Conservation (phyloP, 352 stramenopile genomes). For the Phytophthora tentaculata region DNA sequence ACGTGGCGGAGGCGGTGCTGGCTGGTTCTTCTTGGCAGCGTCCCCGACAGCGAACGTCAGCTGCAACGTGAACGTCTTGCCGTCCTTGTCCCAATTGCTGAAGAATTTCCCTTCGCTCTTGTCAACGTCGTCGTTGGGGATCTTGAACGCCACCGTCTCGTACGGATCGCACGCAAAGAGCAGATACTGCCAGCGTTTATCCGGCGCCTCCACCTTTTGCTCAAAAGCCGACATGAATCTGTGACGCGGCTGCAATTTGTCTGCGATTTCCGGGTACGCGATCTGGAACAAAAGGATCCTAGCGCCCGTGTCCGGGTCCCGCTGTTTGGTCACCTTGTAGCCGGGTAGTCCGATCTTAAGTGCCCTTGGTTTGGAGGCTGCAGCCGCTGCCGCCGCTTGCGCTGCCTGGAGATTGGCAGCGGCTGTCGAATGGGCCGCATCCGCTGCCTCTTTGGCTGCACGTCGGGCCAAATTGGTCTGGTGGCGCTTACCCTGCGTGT, state of each 20-base stretch:
- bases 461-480: constrained; percentile 96
- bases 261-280: constrained; percentile 96
- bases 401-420: constrained; percentile 45
- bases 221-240: constrained; percentile 99
- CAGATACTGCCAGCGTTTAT: constrained; percentile 97
- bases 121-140: constrained; percentile 97
- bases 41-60: constrained; percentile 63
- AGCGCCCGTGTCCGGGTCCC: constrained; percentile 83
- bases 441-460: constrained; percentile 83
- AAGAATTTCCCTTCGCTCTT: constrained; percentile 96
- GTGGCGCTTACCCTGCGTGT: constrained; percentile 99
- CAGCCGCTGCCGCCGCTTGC: constrained; percentile 46
- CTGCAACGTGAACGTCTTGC: constrained; percentile 96
- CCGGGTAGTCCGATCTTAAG: constrained; percentile 97
- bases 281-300: constrained; percentile 94
- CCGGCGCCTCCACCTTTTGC: constrained; percentile 97
- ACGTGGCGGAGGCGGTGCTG: constrained; percentile 63
- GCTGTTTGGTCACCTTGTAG: constrained; percentile 98
- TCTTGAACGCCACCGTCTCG: constrained; percentile 99
- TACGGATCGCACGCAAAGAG: constrained; percentile 99
- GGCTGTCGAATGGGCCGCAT: constrained; percentile 58
- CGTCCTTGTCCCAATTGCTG: constrained; percentile 97
- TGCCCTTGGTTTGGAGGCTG: constrained; percentile 58
- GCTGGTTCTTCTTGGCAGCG: constrained; percentile 36
- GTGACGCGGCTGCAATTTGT: constrained; percentile 95